Evolutionary conservation across 1,284 basidiomycete genomes (phyloP).

Genomic region (Takashimella tepidaria): DNA sequence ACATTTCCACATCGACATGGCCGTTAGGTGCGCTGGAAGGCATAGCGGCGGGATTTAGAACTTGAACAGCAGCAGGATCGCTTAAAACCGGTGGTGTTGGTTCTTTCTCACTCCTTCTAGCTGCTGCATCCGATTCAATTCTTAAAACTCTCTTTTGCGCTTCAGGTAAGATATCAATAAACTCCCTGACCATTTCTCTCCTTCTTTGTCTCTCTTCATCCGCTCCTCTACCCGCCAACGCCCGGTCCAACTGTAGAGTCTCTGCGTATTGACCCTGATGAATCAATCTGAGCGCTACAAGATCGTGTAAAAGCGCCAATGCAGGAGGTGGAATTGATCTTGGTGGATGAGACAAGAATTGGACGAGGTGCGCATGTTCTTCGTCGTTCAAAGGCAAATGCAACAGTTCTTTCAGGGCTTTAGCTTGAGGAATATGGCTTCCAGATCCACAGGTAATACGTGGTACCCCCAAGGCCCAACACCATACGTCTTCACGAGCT

Average conservation of each 20-base stretch:
- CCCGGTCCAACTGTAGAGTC: conserved; percentile 68
- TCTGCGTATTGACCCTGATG: conserved; percentile 66
- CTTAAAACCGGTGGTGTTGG: too few relatives aligned
- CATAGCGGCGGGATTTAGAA: not conserved
- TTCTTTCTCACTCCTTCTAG: conserved; percentile 6
- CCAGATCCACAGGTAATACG: conserved; percentile 24
- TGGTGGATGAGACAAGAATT: conserved; percentile 48
- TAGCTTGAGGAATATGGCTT: conserved; percentile 21
- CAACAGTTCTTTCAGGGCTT: conserved; percentile 31
- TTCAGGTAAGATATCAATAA: conserved; percentile 57
- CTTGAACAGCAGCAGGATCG: too few relatives aligned
- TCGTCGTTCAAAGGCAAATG: conserved; percentile 38
- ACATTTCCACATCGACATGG: conserved; percentile 24
- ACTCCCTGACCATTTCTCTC: conserved; percentile 62
- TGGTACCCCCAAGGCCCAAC: conserved; percentile 36
- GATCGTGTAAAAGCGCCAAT: conserved; percentile 64
- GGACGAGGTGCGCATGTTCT: conserved; percentile 36
- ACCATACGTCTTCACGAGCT: conserved; percentile 32
- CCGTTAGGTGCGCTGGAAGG: conserved; percentile 9
- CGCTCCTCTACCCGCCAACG: conserved; percentile 45
- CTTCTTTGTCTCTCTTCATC: conserved; percentile 50
- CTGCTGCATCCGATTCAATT: conserved; percentile 20
- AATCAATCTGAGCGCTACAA: conserved; percentile 72
- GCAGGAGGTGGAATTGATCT: conserved; percentile 51
- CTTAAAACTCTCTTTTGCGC: conserved; percentile 52